A percentile compares a stretch with the other conserved stretches of the same genome.
phyloP scores from a whole-genome alignment of 192 early-diverging fungal species.

The Podila minutissima region DNA sequence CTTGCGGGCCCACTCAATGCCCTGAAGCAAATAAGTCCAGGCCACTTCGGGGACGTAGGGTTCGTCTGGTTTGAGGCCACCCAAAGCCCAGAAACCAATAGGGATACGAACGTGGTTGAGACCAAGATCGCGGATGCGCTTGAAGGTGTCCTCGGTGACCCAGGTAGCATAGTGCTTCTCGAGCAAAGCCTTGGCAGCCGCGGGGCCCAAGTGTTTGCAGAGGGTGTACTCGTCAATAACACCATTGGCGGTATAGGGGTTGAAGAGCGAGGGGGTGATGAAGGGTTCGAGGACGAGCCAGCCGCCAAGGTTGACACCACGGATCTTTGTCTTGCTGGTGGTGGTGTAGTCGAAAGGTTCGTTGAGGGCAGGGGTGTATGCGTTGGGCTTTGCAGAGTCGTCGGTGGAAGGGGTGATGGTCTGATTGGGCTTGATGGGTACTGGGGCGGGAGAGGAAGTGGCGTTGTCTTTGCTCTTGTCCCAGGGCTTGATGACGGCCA shows the following conservation, averaged over 20 bases:
- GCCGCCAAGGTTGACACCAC: slow-evolving; percentile 78
- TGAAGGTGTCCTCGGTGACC: slow-evolving; percentile 69
- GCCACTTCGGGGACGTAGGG: slow-evolving; percentile 70
- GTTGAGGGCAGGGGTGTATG: slow-evolving; percentile 52
- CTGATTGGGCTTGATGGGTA: slow-evolving; percentile 1
- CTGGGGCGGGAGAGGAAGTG: not conserved
- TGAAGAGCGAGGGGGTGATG: slow-evolving; percentile 62
- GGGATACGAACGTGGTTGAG: slow-evolving; percentile 79
- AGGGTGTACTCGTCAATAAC: slow-evolving; percentile 74
- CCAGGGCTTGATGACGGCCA: slow-evolving; percentile 25
- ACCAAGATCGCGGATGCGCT: slow-evolving; percentile 58
- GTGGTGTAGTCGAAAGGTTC: slow-evolving; percentile 52
- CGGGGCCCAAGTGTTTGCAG: slow-evolving; percentile 64
- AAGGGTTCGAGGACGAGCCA: slow-evolving; percentile 75
- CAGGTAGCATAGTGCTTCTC: slow-evolving; percentile 68
- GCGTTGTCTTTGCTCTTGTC: slow-evolving; percentile 16
- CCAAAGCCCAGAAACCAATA: slow-evolving; percentile 77
- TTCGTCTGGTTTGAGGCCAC: slow-evolving; percentile 51
- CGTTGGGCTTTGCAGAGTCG: slow-evolving; percentile 43
- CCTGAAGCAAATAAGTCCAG: slow-evolving; percentile 63
- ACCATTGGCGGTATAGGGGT: slow-evolving; percentile 33
- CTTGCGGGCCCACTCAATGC: slow-evolving; percentile 70
- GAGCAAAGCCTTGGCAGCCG: slow-evolving; percentile 57
- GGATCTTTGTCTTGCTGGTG: slow-evolving; percentile 51
- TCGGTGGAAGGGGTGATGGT: slow-evolving; percentile 18